A percentile compares a stretch with the other conserved stretches of the same genome.
Conservation (phyloP, 1,284 basidiomycete species). For the Boletus coffeatus region DNA sequence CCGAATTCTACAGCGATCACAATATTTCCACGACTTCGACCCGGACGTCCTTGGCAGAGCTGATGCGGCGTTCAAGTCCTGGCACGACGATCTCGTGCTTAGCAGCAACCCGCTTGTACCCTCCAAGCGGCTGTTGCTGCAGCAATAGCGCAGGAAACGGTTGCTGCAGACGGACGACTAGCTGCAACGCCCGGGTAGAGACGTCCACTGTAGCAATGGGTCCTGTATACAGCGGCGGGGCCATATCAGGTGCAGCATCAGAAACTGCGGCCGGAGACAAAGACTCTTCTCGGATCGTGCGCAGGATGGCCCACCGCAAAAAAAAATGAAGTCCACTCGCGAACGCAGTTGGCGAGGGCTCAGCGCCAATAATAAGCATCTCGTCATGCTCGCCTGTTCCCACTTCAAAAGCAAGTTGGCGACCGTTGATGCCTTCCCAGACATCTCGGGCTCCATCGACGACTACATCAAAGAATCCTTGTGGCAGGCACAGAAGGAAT, state of each 20-base stretch:
- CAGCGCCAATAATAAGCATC: too few relatives aligned
- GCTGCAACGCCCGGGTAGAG: background rate
- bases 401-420: too few relatives aligned
- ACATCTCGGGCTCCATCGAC: too few relatives aligned
- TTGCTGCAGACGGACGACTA: constrained; percentile 4
- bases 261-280: background rate
- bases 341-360: too few relatives aligned
- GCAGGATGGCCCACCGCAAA: too few relatives aligned
- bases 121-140: background rate
- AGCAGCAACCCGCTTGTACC: constrained; percentile 4
- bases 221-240: background rate
- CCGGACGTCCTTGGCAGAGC: background rate
- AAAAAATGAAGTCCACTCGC: too few relatives aligned
- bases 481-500: too few relatives aligned
- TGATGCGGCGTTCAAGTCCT: background rate
- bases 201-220: background rate
- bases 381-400: too few relatives aligned
- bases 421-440: too few relatives aligned
- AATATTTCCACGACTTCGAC: constrained; percentile 1
- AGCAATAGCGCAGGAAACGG: constrained; percentile 4
- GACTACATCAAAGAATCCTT: too few relatives aligned
- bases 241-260: background rate
- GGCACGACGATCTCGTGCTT: constrained; percentile 3
- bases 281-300: too few relatives aligned
- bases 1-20: background rate